Evolutionary conservation across 805 yeast species (phyloP).

Genomic region (Candida ascalaphidarum): DNA sequence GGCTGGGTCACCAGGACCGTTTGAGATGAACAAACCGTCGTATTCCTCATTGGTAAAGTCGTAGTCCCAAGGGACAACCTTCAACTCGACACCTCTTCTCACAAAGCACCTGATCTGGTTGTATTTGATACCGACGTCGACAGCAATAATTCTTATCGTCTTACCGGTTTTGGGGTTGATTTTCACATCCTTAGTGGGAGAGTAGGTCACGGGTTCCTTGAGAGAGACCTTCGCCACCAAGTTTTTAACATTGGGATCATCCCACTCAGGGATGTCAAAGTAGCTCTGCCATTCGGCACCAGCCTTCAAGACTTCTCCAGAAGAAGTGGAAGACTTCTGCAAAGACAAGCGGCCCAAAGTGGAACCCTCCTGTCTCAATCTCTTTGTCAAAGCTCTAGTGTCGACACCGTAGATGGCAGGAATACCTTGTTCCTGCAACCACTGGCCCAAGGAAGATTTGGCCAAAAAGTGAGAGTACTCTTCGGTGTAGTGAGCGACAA

Average conservation of each 20-base stretch:
- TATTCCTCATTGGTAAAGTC: slow-evolving; percentile 73
- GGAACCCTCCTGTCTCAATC: slow-evolving; percentile 86
- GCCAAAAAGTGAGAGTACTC: slow-evolving; percentile 93
- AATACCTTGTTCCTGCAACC: slow-evolving; percentile 86
- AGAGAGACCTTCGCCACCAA: slow-evolving; percentile 87
- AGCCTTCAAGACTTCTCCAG: slow-evolving; percentile 23
- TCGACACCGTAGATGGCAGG: slow-evolving; percentile 98
- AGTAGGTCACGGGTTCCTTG: slow-evolving; percentile 65
- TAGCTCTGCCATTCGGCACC: slow-evolving; percentile 45
- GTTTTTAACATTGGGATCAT: slow-evolving; percentile 85
- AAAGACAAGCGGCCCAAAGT: slow-evolving; percentile 83
- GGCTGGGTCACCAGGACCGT: slow-evolving; percentile 99
- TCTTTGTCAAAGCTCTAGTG: slow-evolving; percentile 90
- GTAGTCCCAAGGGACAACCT: slow-evolving; percentile 93
- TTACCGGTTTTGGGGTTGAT: slow-evolving; percentile 42
- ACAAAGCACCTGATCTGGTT: slow-evolving; percentile 97
- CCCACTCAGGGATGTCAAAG: slow-evolving; percentile 80
- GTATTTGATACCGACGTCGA: slow-evolving; percentile 97
- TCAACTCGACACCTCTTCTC: slow-evolving; percentile 89
- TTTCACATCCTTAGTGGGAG: slow-evolving; percentile 54
- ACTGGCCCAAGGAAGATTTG: slow-evolving; percentile 79
- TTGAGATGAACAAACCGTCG: slow-evolving; percentile 93
- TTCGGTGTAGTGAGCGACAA: slow-evolving; percentile 95
- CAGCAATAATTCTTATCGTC: slow-evolving; percentile 72
- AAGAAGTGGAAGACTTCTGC: slow-evolving; percentile 33